Evolutionary conservation across 768 basidiomycete species (phyloP).

Genomic region (Brasilioporus rufonigricans): DNA sequence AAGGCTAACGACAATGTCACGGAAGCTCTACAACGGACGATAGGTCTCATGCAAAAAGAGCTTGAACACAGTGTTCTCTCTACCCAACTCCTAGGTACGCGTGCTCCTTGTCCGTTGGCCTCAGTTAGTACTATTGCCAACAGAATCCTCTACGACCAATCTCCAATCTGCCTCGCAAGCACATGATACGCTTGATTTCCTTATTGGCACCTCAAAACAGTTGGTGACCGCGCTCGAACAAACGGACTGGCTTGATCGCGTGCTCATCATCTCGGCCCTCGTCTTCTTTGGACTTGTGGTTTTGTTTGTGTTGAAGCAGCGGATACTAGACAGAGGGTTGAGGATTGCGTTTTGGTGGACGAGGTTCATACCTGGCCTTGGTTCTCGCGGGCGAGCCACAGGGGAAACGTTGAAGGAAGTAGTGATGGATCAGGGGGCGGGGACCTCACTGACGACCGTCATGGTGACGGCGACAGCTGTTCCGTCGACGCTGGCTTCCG

Average conservation of each 20-base stretch:
- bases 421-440: neutral
- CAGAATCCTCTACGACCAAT: constrained; percentile 78
- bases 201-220: constrained; percentile 78
- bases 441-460: constrained; percentile 7
- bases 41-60: constrained; percentile 86
- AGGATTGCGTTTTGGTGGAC: constrained; percentile 89
- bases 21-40: constrained; percentile 79
- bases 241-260: constrained; percentile 88
- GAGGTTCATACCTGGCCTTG: constrained; percentile 52
- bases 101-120: neutral
- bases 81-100: constrained; percentile 77
- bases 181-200: constrained; percentile 68
- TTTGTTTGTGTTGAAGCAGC: constrained; percentile 83
- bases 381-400: constrained; percentile 1
- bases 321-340: constrained; percentile 77
- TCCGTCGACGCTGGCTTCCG: constrained; percentile 13
- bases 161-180: constrained; percentile 71
- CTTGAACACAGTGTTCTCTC: constrained; percentile 87
- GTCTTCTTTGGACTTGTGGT: constrained; percentile 82
- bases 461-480: neutral
- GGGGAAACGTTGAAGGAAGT: constrained; percentile 7
- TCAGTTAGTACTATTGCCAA: neutral
- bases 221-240: constrained; percentile 87
- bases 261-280: constrained; percentile 79
- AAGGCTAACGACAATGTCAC: constrained; percentile 88